Evolutionary conservation across 208 protist genomes (phyloP).

Genomic region (Strigomonas culicis): DNA sequence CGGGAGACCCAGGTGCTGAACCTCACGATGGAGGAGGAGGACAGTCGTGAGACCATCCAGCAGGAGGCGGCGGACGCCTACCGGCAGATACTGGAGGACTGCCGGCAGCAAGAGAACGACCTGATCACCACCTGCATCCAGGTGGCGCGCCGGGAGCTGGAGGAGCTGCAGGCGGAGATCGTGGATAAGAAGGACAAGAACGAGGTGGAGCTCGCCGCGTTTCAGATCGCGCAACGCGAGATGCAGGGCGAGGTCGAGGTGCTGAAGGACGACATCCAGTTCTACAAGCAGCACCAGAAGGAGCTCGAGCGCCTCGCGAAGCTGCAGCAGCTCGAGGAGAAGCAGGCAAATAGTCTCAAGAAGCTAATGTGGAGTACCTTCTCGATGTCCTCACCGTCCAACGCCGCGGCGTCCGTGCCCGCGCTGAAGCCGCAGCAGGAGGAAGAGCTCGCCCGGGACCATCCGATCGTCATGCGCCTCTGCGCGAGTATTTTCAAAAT

Average conservation of each 20-base stretch:
- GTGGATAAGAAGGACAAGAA: slow-evolving; percentile 28
- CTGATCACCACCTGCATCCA: slow-evolving; percentile 17
- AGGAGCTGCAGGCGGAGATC: slow-evolving; percentile 22
- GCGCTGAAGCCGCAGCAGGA: slow-evolving; percentile 8
- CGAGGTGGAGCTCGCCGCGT: slow-evolving; percentile 64
- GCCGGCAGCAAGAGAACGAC: neutral
- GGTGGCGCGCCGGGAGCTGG: slow-evolving; percentile 18
- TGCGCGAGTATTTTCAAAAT: slow-evolving; percentile 11
- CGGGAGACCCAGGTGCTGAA: slow-evolving; percentile 19
- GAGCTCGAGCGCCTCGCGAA: slow-evolving; percentile 36
- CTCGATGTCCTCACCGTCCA: slow-evolving; percentile 10
- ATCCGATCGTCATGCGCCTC: slow-evolving; percentile 7
- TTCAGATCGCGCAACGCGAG: slow-evolving; percentile 75
- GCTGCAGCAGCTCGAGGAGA: slow-evolving; percentile 32
- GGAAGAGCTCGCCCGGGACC: slow-evolving; percentile 9
- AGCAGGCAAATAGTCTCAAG: slow-evolving; percentile 23
- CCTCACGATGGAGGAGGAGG: slow-evolving; percentile 24
- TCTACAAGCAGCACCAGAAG: slow-evolving; percentile 25
- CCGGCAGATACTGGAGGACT: slow-evolving; percentile 28
- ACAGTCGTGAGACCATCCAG: slow-evolving; percentile 23
- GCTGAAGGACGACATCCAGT: slow-evolving; percentile 28
- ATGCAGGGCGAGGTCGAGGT: slow-evolving; percentile 55
- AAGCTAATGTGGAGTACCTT: slow-evolving; percentile 27
- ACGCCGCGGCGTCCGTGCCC: neutral
- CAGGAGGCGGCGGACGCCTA: slow-evolving; percentile 21